Evolutionary conservation across 192 early-diverging fungal genomes (phyloP).

Genomic region (Pecoramyces ruminantium): DNA sequence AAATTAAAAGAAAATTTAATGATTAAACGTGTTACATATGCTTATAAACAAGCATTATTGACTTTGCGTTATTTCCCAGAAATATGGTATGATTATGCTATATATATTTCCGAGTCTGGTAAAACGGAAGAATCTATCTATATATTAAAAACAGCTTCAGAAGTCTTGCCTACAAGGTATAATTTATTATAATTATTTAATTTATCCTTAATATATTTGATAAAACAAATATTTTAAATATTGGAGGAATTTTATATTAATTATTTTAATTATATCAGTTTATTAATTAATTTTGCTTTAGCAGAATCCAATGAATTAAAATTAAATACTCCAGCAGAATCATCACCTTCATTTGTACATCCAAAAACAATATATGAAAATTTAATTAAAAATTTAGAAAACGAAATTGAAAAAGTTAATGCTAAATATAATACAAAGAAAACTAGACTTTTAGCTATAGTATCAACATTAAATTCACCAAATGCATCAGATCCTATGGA

Average conservation of each 20-base stretch:
- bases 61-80: constrained; percentile 75
- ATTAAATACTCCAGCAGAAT: constrained; percentile 7
- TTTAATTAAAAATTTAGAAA: constrained; percentile 15
- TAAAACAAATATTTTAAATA: too few species aligned
- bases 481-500: not conserved
- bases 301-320: constrained; percentile 25
- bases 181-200: too few species aligned
- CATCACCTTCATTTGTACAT: not conserved
- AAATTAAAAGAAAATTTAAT: constrained; percentile 29
- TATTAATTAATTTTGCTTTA: constrained; percentile 23
- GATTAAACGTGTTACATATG: constrained; percentile 52
- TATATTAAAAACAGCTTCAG: constrained; percentile 45
- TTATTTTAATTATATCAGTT: too few species aligned
- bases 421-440: constrained; percentile 19
- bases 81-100: constrained; percentile 63
- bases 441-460: constrained; percentile 3
- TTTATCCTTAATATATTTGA: too few species aligned
- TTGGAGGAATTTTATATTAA: too few species aligned
- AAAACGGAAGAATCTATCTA: constrained; percentile 40
- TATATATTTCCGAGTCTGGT: constrained; percentile 32
- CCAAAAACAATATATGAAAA: constrained; percentile 18
- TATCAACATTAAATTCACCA: not conserved
- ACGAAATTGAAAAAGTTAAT: constrained; percentile 11
- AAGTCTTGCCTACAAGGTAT: constrained; percentile 53
- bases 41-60: constrained; percentile 72